Percentiles rank a stretch among this genome's conserved stretches.
phyloP scores from a whole-genome alignment of 352 stramenopile genomes.

The Achlya hypogyna region DNA sequence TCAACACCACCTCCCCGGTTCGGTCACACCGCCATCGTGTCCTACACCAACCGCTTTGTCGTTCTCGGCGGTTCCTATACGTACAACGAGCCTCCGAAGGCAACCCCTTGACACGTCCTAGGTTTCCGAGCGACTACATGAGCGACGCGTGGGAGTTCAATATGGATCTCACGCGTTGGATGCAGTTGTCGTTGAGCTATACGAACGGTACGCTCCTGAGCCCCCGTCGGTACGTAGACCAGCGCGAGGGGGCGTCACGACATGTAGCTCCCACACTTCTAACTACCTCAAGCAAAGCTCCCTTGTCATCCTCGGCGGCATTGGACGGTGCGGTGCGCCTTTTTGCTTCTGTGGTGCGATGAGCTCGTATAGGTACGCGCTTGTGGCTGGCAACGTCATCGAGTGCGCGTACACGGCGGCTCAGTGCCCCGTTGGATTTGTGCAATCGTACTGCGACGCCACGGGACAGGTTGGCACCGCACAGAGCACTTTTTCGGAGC shows the following conservation, averaged over 20 bases:
- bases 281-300: neutral
- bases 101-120: neutral
- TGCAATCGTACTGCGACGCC: constrained; percentile 13
- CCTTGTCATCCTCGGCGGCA: constrained; percentile 8
- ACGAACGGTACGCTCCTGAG: neutral
- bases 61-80: constrained; percentile 53
- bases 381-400: neutral
- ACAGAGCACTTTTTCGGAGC: neutral
- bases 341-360: neutral
- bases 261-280: neutral
- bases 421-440: neutral
- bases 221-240: neutral
- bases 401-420: constrained; percentile 2
- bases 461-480: neutral
- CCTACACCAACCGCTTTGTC: constrained; percentile 50
- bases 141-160: constrained; percentile 65
- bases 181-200: constrained; percentile 25
- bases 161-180: constrained; percentile 54
- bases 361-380: neutral
- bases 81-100: neutral
- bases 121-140: constrained; percentile 68
- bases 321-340: neutral
- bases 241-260: neutral
- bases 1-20: constrained; percentile 48
- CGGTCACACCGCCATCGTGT: constrained; percentile 38